These are phyloP conservation scores for Nasturtium officinale DNA, from an alignment of 345 rosid genomes.

Conservation along the genomic window DNA sequence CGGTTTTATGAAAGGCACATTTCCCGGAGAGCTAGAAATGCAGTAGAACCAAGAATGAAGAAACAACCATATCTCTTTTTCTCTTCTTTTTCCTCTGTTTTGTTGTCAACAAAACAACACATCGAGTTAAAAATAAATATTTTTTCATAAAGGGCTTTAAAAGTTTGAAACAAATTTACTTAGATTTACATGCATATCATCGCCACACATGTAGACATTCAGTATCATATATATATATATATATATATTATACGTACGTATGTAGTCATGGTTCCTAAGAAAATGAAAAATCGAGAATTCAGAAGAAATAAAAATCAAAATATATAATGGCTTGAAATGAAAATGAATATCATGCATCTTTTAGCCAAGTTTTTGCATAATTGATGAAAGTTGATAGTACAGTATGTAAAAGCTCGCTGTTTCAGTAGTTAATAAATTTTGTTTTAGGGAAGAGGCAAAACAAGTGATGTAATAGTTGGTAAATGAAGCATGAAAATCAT, in stretches of 20 bases:
- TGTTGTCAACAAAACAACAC: conserved; percentile 1
- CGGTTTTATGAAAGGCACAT: conserved; percentile 18
- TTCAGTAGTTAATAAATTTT: not conserved
- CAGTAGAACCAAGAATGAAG: not conserved
- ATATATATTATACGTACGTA: not conserved
- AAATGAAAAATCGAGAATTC: conserved; percentile 10
- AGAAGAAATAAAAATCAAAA: not conserved
- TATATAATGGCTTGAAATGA: not conserved
- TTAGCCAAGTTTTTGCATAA: conserved; percentile 3
- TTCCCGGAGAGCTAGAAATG: not conserved
- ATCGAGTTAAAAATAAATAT: not conserved
- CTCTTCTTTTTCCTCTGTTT: not conserved
- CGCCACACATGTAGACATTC: no score
- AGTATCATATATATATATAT: not conserved
- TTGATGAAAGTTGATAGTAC: not conserved
- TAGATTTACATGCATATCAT: no score
- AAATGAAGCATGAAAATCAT: not conserved
- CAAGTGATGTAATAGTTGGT: not conserved
- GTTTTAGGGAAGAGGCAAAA: not conserved
- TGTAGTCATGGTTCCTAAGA: not conserved
- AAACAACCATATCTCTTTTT: not conserved
- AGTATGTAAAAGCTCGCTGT: not conserved
- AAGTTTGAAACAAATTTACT: no score
- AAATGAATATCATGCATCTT: conserved; percentile 8
- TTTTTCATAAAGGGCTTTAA: not conserved